A percentile compares a stretch with the other conserved stretches of the same genome.
phyloP scores from a whole-genome alignment of 257 asterid species.

The Paulownia fortunei region DNA sequence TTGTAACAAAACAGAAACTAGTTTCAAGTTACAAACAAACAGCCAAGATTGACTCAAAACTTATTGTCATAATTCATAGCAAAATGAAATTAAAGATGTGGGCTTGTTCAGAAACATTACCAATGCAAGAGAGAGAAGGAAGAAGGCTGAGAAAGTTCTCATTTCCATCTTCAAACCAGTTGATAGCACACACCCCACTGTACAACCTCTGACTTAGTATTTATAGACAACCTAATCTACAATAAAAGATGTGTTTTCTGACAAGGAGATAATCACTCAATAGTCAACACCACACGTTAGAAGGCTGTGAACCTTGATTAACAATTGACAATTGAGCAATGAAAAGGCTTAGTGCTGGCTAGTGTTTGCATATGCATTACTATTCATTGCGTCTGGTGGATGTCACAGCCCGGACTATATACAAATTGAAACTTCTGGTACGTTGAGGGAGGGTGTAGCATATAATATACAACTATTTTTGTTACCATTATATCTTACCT shows the following conservation, averaged over 20 bases:
- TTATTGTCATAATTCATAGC: neutral
- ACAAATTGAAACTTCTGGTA: no score
- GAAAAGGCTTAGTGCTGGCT: conserved; percentile 24
- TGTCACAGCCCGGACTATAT: conserved; percentile 28
- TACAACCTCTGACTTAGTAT: conserved; percentile 53
- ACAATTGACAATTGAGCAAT: conserved; percentile 26
- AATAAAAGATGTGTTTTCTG: neutral
- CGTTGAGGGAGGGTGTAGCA: no score
- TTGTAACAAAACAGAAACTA: neutral
- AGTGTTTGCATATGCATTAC: conserved; percentile 35
- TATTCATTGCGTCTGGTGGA: conserved; percentile 35
- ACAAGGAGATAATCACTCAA: conserved; percentile 25
- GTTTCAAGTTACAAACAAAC: neutral
- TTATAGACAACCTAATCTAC: conserved; percentile 36
- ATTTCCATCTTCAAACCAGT: conserved; percentile 11
- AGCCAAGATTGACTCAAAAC: neutral
- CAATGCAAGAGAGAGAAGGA: conserved; percentile 48
- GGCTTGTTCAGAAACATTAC: conserved; percentile 33
- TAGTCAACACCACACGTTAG: conserved; percentile 49
- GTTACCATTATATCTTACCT: neutral
- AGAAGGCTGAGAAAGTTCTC: conserved; percentile 38
- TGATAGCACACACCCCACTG: conserved; percentile 27
- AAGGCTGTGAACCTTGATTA: conserved; percentile 28
- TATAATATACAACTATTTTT: neutral
- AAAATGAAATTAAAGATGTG: neutral